phyloP scores from a whole-genome alignment of 2,329 filamentous ascomycete genomes.

The Lasiodiplodia sp. region DNA sequence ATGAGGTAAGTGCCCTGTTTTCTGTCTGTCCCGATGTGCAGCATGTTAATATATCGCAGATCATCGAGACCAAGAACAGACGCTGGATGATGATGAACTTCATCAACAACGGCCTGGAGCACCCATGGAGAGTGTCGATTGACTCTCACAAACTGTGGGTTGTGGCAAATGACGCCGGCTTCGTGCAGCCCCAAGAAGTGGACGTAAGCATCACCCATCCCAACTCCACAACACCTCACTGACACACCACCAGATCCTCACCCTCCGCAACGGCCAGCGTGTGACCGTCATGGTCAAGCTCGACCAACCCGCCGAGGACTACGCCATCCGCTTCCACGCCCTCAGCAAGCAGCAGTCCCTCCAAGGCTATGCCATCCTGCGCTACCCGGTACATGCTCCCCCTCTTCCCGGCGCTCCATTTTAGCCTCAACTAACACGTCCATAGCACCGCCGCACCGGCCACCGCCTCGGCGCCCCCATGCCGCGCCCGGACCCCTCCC shows the following conservation, averaged over 20 bases:
- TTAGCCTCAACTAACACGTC: not conserved
- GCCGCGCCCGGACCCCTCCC: not conserved
- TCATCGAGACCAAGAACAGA: not conserved
- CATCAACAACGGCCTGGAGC: constrained; percentile 12
- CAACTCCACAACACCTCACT: not conserved
- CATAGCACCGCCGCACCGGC: constrained; percentile 6
- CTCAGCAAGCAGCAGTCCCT: constrained; percentile 6
- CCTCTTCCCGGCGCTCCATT: not conserved
- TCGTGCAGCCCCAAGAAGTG: not conserved
- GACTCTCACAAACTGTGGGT: constrained; percentile 15
- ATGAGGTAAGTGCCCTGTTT: not conserved
- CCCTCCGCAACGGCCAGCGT: constrained; percentile 1
- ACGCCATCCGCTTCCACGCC: constrained; percentile 18
- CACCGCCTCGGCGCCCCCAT: constrained; percentile 1
- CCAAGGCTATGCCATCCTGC: constrained; percentile 3
- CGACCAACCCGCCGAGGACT: not conserved
- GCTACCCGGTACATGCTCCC: not conserved
- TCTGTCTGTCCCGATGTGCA: too few species aligned
- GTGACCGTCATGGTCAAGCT: constrained; percentile 7
- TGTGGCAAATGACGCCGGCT: constrained; percentile 7
- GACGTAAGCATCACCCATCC: not conserved
- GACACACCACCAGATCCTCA: not conserved
- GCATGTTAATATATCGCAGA: not conserved
- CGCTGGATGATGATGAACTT: constrained; percentile 22
- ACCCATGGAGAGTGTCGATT: not conserved